phyloP scores from a whole-genome alignment of 306 rosid genomes.

The Rosa chinensis region DNA sequence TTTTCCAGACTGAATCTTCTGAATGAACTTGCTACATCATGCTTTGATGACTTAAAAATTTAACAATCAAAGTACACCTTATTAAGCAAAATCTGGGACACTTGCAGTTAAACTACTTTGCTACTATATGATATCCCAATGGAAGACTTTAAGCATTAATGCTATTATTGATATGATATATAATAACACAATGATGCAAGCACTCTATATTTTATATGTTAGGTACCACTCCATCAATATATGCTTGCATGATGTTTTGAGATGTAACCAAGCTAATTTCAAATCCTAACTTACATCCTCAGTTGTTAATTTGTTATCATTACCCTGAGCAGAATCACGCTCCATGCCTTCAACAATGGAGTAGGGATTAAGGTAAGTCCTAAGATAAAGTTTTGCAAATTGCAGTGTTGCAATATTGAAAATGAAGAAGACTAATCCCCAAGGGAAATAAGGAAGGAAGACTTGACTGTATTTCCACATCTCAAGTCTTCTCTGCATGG shows the following conservation, averaged over 20 bases:
- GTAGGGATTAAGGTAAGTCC: not conserved
- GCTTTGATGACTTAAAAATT: not conserved
- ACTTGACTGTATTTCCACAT: constrained; percentile 8
- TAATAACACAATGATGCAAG: not conserved
- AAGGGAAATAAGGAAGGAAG: not conserved
- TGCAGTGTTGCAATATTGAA: not conserved
- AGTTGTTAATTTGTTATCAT: not conserved
- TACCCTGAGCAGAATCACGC: not conserved
- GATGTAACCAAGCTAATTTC: not conserved
- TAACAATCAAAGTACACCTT: constrained; percentile 4
- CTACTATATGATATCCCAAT: not conserved
- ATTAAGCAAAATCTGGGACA: not conserved
- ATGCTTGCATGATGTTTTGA: not conserved
- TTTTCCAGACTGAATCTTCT: not conserved
- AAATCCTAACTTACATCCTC: not conserved
- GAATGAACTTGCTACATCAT: not conserved
- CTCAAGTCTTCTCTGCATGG: constrained; percentile 16
- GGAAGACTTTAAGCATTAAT: constrained; percentile 8
- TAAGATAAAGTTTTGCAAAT: not conserved
- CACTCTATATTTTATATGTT: constrained; percentile 2
- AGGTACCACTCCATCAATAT: not conserved
- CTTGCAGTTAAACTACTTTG: constrained; percentile 9
- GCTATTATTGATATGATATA: not conserved
- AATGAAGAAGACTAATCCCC: not conserved
- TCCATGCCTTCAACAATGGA: not conserved